phyloP scores from a whole-genome alignment of 2,329 filamentous ascomycete genomes.

The Emmonsiellopsis sp. region DNA sequence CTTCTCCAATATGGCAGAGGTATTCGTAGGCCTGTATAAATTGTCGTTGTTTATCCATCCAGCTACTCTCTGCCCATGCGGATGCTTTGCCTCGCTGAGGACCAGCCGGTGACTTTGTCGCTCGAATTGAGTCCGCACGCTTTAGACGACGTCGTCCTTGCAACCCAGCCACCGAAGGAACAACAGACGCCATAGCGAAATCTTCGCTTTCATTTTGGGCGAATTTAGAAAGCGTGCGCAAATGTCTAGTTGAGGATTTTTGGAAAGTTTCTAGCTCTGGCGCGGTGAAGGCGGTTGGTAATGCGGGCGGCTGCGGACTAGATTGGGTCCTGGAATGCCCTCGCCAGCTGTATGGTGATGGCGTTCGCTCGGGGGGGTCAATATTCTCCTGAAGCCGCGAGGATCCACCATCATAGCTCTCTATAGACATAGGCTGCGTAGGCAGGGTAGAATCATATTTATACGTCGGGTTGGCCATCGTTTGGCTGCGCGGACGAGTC shows the following conservation, averaged over 20 bases:
- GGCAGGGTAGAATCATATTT: constrained; percentile 19
- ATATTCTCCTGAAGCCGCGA: constrained; percentile 20
- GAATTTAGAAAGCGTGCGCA: constrained; percentile 77
- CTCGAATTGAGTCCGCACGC: constrained; percentile 49
- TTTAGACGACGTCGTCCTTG: constrained; percentile 78
- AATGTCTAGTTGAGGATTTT: constrained; percentile 80
- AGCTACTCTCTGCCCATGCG: constrained; percentile 75
- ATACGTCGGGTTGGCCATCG: constrained; percentile 46
- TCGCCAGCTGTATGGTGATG: constrained; percentile 15
- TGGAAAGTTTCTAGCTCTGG: constrained; percentile 75
- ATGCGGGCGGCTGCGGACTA: constrained; percentile 21
- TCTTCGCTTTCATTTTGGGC: constrained; percentile 70
- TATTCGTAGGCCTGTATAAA: constrained; percentile 97
- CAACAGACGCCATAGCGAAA: constrained; percentile 66
- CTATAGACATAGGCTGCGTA: background rate
- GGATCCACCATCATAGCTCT: constrained; percentile 9
- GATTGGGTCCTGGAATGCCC: constrained; percentile 22
- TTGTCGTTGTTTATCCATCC: constrained; percentile 98
- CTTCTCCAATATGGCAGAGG: constrained; percentile 95
- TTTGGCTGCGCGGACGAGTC: constrained; percentile 48
- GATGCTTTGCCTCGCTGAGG: constrained; percentile 47
- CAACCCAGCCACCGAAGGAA: constrained; percentile 80
- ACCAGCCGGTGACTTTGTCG: constrained; percentile 41
- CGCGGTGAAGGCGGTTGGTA: constrained; percentile 27
- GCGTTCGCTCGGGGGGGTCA: constrained; percentile 5